Conservation (phyloP, 2,329 filamentous ascomycete species). For the Rhinocladiella mackenziei region DNA sequence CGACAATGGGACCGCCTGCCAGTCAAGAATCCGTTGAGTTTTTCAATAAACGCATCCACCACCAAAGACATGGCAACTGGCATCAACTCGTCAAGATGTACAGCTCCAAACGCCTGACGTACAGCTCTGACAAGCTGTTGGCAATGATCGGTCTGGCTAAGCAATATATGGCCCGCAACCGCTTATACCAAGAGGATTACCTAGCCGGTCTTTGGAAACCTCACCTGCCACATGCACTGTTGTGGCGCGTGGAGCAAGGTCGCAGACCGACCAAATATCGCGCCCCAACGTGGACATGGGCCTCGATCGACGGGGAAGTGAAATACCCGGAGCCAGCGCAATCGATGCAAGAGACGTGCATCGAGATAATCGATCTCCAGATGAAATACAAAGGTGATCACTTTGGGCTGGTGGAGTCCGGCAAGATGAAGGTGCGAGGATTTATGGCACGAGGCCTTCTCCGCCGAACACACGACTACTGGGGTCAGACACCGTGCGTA, state of each 20-base stretch:
- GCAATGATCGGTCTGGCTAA: constrained; percentile 27
- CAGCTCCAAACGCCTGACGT: constrained; percentile 25
- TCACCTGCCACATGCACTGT: constrained; percentile 25
- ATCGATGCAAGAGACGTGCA: constrained; percentile 24
- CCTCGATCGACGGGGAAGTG: constrained; percentile 29
- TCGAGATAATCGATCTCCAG: constrained; percentile 27
- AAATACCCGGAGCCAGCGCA: constrained; percentile 25
- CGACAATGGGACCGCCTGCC: constrained; percentile 22
- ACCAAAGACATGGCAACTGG: constrained; percentile 30
- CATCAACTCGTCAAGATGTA: constrained; percentile 29
- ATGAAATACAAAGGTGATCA: constrained; percentile 25
- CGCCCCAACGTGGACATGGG: constrained; percentile 30
- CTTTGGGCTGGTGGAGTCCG: constrained; percentile 25
- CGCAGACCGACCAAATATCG: constrained; percentile 25
- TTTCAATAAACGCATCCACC: constrained; percentile 29
- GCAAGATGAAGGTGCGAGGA: constrained; percentile 25
- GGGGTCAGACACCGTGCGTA: constrained; percentile 27
- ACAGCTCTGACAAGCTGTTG: constrained; percentile 28
- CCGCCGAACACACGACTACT: constrained; percentile 28
- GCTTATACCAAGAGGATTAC: constrained; percentile 26
- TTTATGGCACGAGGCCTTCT: constrained; percentile 29
- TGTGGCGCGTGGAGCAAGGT: constrained; percentile 27
- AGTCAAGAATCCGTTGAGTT: constrained; percentile 20
- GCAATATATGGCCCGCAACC: constrained; percentile 28
- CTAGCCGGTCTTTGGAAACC: constrained; percentile 28